Evolutionary conservation across 805 yeast species (phyloP), one percentile per base, ranked within the genome.

Genomic region (Hanseniaspora guilliermondii): DNA sequence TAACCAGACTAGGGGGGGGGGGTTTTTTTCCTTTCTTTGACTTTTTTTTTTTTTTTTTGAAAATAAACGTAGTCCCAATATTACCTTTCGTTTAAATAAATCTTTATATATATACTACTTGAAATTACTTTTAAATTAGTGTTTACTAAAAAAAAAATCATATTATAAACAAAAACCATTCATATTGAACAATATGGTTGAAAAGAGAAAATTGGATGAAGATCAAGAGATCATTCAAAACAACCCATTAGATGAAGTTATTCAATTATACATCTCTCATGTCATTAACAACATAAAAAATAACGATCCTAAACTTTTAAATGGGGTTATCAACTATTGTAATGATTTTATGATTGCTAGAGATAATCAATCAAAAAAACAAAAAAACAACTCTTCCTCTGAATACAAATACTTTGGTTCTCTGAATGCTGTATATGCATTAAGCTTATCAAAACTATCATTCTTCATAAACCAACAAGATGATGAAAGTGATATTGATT

Each of bases 401-500:
- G 55, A 52, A 11, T 52, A 52, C 25, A 27, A 52, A 42, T 52
- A 42, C 25, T 52, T 52, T 52, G 55, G 76, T 36, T 73, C 71
- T 44, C 85, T 88, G 64, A 83, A 85, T 63, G 71, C 83, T 5
- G 77, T 85, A 32, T 91, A 88, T 66, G 89, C 87, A 0, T 68
- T 79, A 45, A 82, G 95, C 0, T 68, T 85, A 42, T 73, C 80
- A 39, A 87, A 82, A 56, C 69, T 84, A 58, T 78, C 85, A 1
- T 71, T 72, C 36, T 83, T 79, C 67, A 74, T 30, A 30, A 30
- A 30, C 78, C 24, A 52, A 52, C 45, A 52, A 37, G 58, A 65
- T 45, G 42, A 47, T 22, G 55, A 52, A 22, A 45, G 49, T 37
- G 55, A 52, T 12, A 16, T 33, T 7, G 55, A 52, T 21, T 44